A percentile compares a stretch with the other conserved stretches of the same genome.
These are phyloP conservation scores for Aspergillus latus DNA, from an alignment of 2,329 filamentous ascomycete species.

Conservation along the genomic window DNA sequence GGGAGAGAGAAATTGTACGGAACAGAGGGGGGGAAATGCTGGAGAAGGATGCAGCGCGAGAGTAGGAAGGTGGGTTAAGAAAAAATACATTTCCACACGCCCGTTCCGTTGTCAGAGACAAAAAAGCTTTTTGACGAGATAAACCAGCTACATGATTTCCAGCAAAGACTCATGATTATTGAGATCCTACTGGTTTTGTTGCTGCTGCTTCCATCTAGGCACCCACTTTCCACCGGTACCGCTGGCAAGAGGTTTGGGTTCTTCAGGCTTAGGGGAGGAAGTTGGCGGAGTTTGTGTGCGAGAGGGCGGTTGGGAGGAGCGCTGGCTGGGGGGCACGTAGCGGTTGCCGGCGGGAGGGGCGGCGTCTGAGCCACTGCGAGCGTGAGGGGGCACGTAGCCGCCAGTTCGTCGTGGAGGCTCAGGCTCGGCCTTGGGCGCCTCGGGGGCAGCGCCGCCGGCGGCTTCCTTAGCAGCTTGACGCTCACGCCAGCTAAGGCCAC, in stretches of 20 bases:
- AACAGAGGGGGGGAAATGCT: constrained; percentile 1
- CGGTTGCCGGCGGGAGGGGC: constrained; percentile 33
- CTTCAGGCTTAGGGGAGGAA: constrained; percentile 5
- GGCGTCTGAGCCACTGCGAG: constrained; percentile 35
- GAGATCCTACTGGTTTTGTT: constrained; percentile 29
- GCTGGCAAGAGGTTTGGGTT: constrained; percentile 29
- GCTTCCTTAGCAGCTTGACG: constrained; percentile 54
- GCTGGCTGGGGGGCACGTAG: constrained; percentile 30
- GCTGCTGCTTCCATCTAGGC: constrained; percentile 40
- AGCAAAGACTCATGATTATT: background rate
- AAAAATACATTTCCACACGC: constrained; percentile 15
- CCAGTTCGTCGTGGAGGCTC: constrained; percentile 33
- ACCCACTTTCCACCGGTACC: constrained; percentile 33
- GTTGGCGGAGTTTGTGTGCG: constrained; percentile 23
- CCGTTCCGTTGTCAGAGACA: constrained; percentile 6
- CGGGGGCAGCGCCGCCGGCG: constrained; percentile 16
- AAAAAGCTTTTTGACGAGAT: constrained; percentile 13
- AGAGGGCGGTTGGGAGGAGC: constrained; percentile 27
- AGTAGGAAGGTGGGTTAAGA: constrained; percentile 8
- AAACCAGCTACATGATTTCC: constrained; percentile 3
- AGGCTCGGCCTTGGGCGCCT: constrained; percentile 30
- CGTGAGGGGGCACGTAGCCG: constrained; percentile 44
- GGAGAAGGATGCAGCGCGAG: constrained; percentile 1
- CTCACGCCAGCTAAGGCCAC: constrained; percentile 58
- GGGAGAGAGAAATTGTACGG: constrained; percentile 4